Percentiles rank a stretch among this genome's conserved stretches.
phyloP scores from a whole-genome alignment of 2,329 filamentous ascomycete species.

The Aspergillus tanneri region DNA sequence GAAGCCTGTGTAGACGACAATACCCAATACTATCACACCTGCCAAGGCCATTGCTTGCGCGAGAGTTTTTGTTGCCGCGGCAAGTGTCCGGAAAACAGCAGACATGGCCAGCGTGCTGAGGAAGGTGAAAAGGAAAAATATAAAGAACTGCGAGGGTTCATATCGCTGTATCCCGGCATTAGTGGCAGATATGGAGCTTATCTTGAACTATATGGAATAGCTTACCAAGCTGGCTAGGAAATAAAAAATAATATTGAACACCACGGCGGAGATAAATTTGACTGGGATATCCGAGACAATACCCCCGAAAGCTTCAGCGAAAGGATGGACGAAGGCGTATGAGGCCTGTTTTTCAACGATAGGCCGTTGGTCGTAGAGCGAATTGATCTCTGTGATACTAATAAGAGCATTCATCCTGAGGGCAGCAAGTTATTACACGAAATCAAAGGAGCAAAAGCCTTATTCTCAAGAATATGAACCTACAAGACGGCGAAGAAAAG shows the following conservation, averaged over 20 bases:
- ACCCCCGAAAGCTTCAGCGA: conserved; percentile 78
- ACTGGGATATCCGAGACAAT: conserved; percentile 86
- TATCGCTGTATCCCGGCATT: conserved; percentile 29
- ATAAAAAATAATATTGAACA: conserved; percentile 80
- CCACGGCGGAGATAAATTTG: conserved; percentile 69
- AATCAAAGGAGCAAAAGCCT: conserved; percentile 55
- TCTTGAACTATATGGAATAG: too few species aligned
- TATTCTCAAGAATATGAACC: conserved; percentile 61
- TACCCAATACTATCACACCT: conserved; percentile 53
- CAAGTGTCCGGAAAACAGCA: conserved; percentile 60
- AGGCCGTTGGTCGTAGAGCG: conserved; percentile 82
- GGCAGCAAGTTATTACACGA: not conserved
- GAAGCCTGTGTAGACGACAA: conserved; percentile 69
- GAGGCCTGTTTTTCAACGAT: conserved; percentile 89
- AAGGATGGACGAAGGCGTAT: conserved; percentile 88
- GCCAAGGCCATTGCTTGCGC: conserved; percentile 62
- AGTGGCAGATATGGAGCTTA: conserved; percentile 9
- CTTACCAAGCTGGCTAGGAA: conserved; percentile 74
- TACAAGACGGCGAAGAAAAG: conserved; percentile 83
- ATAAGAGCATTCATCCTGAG: conserved; percentile 55
- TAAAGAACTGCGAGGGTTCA: conserved; percentile 56
- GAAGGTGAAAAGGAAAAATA: conserved; percentile 63
- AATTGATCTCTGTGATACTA: conserved; percentile 72
- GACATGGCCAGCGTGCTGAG: conserved; percentile 58
- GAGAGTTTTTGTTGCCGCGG: conserved; percentile 59